Conservation (phyloP, 768 basidiomycete species). For the Pleurotus sapidus region DNA sequence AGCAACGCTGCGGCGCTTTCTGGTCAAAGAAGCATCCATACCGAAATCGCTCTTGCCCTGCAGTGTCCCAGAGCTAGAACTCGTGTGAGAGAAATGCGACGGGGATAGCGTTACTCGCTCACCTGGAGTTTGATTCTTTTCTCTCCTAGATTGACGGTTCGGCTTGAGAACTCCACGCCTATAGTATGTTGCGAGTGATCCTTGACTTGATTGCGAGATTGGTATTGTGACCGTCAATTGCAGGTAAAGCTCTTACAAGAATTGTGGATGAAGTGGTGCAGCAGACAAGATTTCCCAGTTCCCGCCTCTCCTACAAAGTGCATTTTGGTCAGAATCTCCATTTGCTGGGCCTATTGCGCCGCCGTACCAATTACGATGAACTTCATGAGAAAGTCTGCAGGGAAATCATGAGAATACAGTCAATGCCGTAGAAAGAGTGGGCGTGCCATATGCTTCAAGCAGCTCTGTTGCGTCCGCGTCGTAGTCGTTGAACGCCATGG, state of each 20-base stretch:
- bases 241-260: constrained; percentile 61
- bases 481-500: constrained; percentile 64
- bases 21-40: constrained; percentile 20
- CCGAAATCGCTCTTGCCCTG: constrained; percentile 95
- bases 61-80: constrained; percentile 92
- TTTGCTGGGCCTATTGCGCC: not conserved
- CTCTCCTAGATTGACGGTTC: constrained; percentile 90
- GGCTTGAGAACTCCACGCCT: constrained; percentile 96
- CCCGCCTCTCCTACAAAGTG: constrained; percentile 80
- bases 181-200: constrained; percentile 97
- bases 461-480: constrained; percentile 87
- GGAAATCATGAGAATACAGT: constrained; percentile 6
- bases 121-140: constrained; percentile 96
- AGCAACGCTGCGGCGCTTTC: not conserved
- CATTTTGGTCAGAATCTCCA: constrained; percentile 5
- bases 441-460: constrained; percentile 87
- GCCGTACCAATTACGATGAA: constrained; percentile 88
- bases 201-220: constrained; percentile 59
- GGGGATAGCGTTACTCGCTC: constrained; percentile 18
- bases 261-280: constrained; percentile 97
- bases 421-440: not conserved
- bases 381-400: constrained; percentile 95
- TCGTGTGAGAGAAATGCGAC: constrained; percentile 13
- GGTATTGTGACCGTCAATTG: constrained; percentile 4
- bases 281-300: constrained; percentile 93